Conservation (phyloP, 2,329 filamentous ascomycete species). For the Capronia epimyces region DNA sequence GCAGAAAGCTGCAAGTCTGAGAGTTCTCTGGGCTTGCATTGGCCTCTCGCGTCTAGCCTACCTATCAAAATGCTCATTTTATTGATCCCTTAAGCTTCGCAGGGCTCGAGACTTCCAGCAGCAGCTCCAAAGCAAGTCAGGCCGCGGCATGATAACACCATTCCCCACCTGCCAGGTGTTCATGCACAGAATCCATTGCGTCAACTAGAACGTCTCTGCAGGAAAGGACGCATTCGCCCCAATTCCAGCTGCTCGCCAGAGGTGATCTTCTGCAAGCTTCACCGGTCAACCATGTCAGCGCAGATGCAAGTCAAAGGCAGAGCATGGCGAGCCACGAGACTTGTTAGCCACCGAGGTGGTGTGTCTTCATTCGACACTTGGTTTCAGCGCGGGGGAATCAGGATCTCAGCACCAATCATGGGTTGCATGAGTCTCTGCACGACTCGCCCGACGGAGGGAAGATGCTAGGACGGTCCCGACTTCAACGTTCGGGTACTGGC, state of each 20-base stretch:
- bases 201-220: conserved; percentile 13
- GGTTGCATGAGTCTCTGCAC: conserved; percentile 22
- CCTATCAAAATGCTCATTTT: conserved; percentile 8
- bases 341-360: neutral
- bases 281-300: conserved; percentile 21
- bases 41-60: conserved; percentile 14
- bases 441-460: conserved; percentile 14
- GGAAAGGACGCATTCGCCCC: neutral
- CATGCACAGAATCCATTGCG: conserved; percentile 15
- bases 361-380: conserved; percentile 3
- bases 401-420: conserved; percentile 19
- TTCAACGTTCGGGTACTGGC: conserved; percentile 27
- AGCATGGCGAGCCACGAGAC: conserved; percentile 9
- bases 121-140: neutral
- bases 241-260: neutral
- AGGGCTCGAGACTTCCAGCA: conserved; percentile 2
- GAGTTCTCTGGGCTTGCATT: neutral
- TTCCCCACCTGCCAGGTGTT: conserved; percentile 22
- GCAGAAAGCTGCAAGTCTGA: neutral
- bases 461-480: conserved; percentile 23
- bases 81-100: neutral
- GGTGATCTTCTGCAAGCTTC: conserved; percentile 9
- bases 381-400: conserved; percentile 16
- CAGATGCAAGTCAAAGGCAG: conserved; percentile 11
- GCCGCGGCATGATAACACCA: conserved; percentile 10